phyloP scores from a whole-genome alignment of 345 rosid genomes.

The Tarenaya hassleriana region DNA sequence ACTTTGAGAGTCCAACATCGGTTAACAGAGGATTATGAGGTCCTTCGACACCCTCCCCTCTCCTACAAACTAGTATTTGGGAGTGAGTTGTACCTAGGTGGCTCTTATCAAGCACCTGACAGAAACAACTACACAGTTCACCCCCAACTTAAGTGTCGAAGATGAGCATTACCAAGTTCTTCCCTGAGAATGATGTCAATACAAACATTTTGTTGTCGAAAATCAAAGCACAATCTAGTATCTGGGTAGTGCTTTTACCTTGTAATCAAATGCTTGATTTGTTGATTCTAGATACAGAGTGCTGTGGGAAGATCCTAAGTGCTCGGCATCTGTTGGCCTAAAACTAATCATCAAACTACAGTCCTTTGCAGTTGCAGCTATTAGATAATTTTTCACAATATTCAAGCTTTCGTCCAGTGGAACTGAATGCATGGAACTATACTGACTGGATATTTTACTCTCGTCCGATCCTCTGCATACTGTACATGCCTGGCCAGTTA shows the following conservation, averaged over 20 bases:
- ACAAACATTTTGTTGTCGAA: neutral
- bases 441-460: constrained; percentile 20
- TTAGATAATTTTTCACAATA: constrained; percentile 60
- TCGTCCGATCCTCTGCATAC: constrained; percentile 45
- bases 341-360: constrained; percentile 80
- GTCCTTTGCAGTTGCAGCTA: constrained; percentile 86
- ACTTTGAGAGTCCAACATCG: too few relatives aligned
- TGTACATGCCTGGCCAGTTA: constrained; percentile 53
- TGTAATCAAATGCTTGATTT: constrained; percentile 67
- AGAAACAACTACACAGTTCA: neutral
- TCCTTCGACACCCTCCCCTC: too few relatives aligned
- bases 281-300: constrained; percentile 49
- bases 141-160: neutral
- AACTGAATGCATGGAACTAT: constrained; percentile 54
- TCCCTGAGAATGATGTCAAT: neutral
- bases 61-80: too few relatives aligned
- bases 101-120: neutral
- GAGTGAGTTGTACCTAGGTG: too few relatives aligned
- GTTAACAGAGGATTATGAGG: too few relatives aligned
- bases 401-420: constrained; percentile 58
- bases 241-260: constrained; percentile 33
- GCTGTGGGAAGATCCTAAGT: constrained; percentile 36
- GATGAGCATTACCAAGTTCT: neutral
- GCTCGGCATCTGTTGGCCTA: constrained; percentile 39
- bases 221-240: neutral